Evolutionary conservation across 208 protist genomes (phyloP).

Genomic region (Polymyxa betae): DNA sequence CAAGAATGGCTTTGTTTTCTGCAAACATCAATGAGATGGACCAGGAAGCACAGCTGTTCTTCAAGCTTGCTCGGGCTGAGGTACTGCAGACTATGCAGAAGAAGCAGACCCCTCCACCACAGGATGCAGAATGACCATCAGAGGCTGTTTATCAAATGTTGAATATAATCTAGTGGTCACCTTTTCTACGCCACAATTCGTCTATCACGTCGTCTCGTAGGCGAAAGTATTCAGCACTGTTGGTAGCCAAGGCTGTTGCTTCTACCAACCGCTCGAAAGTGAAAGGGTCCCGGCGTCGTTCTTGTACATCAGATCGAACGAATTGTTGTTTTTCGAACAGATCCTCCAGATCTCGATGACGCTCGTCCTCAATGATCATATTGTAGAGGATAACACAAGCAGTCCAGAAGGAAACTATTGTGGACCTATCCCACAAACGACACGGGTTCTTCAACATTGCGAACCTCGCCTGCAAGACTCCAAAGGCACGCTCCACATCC

Average conservation of each 20-base stretch:
- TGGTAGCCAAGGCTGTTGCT: background rate
- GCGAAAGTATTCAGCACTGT: background rate
- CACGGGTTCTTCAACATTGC: background rate
- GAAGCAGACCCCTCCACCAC: no score
- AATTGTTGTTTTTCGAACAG: background rate
- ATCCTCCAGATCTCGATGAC: background rate
- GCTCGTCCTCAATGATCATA: constrained; percentile 3
- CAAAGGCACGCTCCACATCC: background rate
- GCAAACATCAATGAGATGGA: no score
- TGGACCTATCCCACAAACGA: background rate
- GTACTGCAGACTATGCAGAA: no score
- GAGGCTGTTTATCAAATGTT: no score
- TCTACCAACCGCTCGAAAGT: background rate
- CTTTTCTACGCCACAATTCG: background rate
- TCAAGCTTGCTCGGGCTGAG: no score
- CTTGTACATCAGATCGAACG: background rate
- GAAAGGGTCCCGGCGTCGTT: background rate
- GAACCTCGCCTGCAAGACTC: background rate
- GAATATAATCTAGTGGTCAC: no score
- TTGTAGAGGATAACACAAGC: background rate
- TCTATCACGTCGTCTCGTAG: background rate
- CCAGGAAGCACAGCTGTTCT: no score
- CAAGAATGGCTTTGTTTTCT: no score
- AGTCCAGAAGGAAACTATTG: background rate
- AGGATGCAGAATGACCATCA: no score